Conservation (phyloP, 306 rosid species). For the Glycine tomentella region DNA sequence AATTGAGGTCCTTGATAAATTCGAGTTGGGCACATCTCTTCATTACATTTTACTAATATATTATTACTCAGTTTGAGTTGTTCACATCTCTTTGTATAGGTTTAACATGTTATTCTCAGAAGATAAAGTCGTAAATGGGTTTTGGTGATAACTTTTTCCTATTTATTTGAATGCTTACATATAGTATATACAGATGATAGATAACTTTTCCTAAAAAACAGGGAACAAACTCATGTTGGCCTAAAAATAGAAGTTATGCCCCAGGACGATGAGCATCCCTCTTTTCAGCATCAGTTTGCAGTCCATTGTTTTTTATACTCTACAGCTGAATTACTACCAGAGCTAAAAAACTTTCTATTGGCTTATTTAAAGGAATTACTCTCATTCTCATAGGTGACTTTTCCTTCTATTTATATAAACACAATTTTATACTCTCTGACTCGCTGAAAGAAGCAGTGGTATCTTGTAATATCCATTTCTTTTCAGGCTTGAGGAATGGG, state of each 20-base stretch:
- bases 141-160: constrained; percentile 7
- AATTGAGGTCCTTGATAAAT: constrained; percentile 1
- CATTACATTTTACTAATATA: background rate
- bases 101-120: background rate
- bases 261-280: constrained; percentile 57
- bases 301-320: constrained; percentile 49
- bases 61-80: background rate
- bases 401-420: constrained; percentile 23
- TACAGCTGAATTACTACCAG: constrained; percentile 41
- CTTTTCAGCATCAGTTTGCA: constrained; percentile 38
- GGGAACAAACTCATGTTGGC: constrained; percentile 87
- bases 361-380: constrained; percentile 42
- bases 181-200: background rate
- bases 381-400: constrained; percentile 57
- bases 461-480: constrained; percentile 38
- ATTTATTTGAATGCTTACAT: background rate
- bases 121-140: background rate
- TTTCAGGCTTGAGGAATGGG: constrained; percentile 52
- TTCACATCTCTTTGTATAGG: constrained; percentile 8
- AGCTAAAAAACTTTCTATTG: constrained; percentile 40
- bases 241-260: constrained; percentile 54
- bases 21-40: background rate
- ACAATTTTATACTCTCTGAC: constrained; percentile 18
- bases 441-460: constrained; percentile 29
- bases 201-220: constrained; percentile 49